phyloP scores from a whole-genome alignment of 2,329 filamentous ascomycete species.

The Magnaporthiopsis poae region DNA sequence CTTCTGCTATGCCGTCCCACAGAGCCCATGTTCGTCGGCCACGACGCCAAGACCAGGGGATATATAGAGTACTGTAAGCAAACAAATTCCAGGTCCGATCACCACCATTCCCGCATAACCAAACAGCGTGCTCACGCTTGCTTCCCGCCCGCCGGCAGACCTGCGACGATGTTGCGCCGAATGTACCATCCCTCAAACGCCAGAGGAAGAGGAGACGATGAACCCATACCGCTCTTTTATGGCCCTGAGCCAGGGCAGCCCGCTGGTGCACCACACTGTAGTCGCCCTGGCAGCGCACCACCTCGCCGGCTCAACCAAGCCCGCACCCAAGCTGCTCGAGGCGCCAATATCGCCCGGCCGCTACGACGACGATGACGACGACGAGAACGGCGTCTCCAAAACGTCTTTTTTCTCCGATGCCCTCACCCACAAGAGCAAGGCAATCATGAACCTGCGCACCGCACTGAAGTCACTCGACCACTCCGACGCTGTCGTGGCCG shows the following conservation, averaged over 20 bases:
- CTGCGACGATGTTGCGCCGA: conserved; percentile 2
- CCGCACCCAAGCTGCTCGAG: conserved; percentile 3
- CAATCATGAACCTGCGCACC: conserved; percentile 7
- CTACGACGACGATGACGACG: neutral
- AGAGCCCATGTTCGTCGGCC: neutral
- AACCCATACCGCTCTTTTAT: conserved; percentile 2
- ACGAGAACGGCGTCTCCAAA: neutral
- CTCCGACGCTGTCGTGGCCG: conserved; percentile 8
- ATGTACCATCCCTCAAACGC: neutral
- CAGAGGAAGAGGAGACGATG: neutral
- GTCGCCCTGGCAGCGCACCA: conserved; percentile 6
- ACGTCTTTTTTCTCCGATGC: neutral
- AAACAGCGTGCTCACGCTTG: neutral
- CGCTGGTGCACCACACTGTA: conserved; percentile 3
- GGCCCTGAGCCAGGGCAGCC: neutral
- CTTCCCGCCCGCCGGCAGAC: neutral
- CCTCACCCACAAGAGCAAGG: conserved; percentile 9
- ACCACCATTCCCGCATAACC: neutral
- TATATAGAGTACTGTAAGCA: neutral
- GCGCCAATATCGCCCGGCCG: conserved; percentile 2
- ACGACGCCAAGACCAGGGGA: neutral
- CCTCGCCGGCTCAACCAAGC: conserved; percentile 5
- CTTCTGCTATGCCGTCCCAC: neutral
- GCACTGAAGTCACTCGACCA: conserved; percentile 6
- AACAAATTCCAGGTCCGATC: neutral